phyloP scores from a whole-genome alignment of 495 filamentous ascomycete genomes.

The Parathielavia hyrcaniae region DNA sequence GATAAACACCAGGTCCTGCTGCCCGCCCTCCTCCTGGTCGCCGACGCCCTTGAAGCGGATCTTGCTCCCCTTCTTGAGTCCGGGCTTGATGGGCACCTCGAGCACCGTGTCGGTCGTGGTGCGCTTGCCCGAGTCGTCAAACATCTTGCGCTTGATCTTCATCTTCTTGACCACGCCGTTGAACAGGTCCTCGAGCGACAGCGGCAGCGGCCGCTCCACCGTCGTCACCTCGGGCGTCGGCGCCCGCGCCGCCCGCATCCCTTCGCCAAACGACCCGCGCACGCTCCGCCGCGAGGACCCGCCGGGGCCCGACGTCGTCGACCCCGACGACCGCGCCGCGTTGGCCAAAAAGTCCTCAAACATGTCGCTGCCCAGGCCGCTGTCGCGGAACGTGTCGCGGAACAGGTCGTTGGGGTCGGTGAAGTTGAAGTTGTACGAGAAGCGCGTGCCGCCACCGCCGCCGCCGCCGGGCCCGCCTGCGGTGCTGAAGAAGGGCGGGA shows the following conservation, averaged over 20 bases:
- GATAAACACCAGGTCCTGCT: conserved; percentile 92
- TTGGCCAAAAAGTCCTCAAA: conserved; percentile 31
- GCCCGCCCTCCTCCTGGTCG: conserved; percentile 94
- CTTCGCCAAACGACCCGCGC: conserved; percentile 43
- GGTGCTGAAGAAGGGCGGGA: conserved; percentile 24
- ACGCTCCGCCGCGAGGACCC: conserved; percentile 33
- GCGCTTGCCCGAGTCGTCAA: conserved; percentile 76
- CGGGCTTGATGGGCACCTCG: conserved; percentile 90
- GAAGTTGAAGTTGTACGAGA: conserved; percentile 73
- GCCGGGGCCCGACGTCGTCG: conserved; percentile 30
- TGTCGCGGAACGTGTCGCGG: conserved; percentile 63
- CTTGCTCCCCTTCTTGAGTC: conserved; percentile 91
- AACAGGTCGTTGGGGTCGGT: conserved; percentile 80
- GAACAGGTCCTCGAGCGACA: conserved; percentile 84
- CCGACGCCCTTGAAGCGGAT: conserved; percentile 95
- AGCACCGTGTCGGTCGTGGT: conserved; percentile 81
- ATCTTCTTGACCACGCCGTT: conserved; percentile 86
- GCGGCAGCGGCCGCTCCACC: conserved; percentile 72
- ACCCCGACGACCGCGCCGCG: conserved; percentile 27
- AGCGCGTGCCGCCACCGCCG: conserved; percentile 43
- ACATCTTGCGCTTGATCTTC: conserved; percentile 93
- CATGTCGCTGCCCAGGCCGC: conserved; percentile 43
- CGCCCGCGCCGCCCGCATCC: conserved; percentile 42
- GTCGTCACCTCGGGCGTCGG: conserved; percentile 82
- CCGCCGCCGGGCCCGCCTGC: conserved; percentile 17